Conservation (phyloP, 306 rosid species). For the Pueraria montana region DNA sequence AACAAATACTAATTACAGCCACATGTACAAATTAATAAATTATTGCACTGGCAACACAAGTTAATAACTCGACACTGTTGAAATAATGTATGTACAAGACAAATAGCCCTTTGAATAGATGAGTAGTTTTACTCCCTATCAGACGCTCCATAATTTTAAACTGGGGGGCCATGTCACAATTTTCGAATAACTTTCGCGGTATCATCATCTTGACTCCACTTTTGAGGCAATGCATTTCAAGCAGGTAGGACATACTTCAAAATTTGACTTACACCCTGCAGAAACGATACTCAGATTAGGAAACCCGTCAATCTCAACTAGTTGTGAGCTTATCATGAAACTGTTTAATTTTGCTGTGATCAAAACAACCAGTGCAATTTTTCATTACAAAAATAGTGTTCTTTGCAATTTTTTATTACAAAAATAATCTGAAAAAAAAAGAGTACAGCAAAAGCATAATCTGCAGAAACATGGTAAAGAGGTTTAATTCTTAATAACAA, state of each 20-base stretch:
- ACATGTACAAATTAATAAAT: constrained; percentile 41
- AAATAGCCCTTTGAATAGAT: constrained; percentile 29
- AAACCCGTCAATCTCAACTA: constrained; percentile 15
- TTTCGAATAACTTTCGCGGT: constrained; percentile 27
- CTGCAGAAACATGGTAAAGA: constrained; percentile 10
- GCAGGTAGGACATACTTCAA: constrained; percentile 37
- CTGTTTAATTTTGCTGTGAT: constrained; percentile 16
- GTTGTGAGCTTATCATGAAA: not conserved
- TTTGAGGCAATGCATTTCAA: constrained; percentile 35
- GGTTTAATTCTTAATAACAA: constrained; percentile 11
- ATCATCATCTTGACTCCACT: constrained; percentile 40
- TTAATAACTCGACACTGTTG: not conserved
- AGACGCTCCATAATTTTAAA: constrained; percentile 22
- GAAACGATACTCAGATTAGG: constrained; percentile 36
- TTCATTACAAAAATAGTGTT: not conserved
- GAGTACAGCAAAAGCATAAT: not conserved
- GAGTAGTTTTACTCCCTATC: constrained; percentile 19
- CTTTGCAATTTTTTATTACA: not conserved
- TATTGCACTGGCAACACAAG: not conserved
- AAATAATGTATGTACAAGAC: constrained; percentile 30
- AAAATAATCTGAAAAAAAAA: not conserved
- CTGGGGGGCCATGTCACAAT: constrained; percentile 18
- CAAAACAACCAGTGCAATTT: not conserved
- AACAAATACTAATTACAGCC: constrained; percentile 30
- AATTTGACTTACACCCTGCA: constrained; percentile 42